A percentile compares a stretch with the other conserved stretches of the same genome.
These are phyloP conservation scores for Amanita muscaria DNA, from an alignment of 768 basidiomycete species.

Conservation along the genomic window DNA sequence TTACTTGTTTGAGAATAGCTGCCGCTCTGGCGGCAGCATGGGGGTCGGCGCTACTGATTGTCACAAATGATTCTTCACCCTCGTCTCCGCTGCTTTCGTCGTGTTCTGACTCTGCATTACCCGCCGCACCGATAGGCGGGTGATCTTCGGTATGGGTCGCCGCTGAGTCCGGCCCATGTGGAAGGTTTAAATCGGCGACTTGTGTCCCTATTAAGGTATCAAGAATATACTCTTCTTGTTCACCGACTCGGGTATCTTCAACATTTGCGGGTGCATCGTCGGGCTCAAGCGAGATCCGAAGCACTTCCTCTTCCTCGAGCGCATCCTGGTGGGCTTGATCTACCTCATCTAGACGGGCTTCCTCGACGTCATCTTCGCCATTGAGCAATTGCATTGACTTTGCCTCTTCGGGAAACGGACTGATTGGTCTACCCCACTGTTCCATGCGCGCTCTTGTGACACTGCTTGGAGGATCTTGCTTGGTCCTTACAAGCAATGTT, in stretches of 20 bases:
- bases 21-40: conserved; percentile 86
- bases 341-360: too few relatives aligned
- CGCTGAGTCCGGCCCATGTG: too few relatives aligned
- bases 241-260: too few relatives aligned
- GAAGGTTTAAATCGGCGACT: too few relatives aligned
- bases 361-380: conserved; percentile 7
- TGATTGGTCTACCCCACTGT: conserved; percentile 62
- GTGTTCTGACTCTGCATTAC: too few relatives aligned
- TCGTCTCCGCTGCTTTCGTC: conserved; percentile 25
- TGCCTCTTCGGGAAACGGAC: conserved; percentile 44
- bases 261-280: too few relatives aligned
- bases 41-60: conserved; percentile 80
- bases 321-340: conserved; percentile 9
- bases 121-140: too few relatives aligned
- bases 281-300: conserved; percentile 18
- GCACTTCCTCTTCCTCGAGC: conserved; percentile 21
- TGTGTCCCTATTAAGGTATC: too few relatives aligned
- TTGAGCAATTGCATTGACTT: conserved; percentile 16
- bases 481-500: conserved; percentile 48
- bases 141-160: too few relatives aligned
- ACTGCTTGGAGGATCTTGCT: conserved; percentile 57
- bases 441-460: conserved; percentile 40
- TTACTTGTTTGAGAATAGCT: conserved; percentile 84
- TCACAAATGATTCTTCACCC: conserved; percentile 54
- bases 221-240: background rate